Percentiles rank a stretch among this genome's conserved stretches.
Evolutionary conservation across 2,329 filamentous ascomycete species (phyloP).

Genomic region (Juglanconis sp.): DNA sequence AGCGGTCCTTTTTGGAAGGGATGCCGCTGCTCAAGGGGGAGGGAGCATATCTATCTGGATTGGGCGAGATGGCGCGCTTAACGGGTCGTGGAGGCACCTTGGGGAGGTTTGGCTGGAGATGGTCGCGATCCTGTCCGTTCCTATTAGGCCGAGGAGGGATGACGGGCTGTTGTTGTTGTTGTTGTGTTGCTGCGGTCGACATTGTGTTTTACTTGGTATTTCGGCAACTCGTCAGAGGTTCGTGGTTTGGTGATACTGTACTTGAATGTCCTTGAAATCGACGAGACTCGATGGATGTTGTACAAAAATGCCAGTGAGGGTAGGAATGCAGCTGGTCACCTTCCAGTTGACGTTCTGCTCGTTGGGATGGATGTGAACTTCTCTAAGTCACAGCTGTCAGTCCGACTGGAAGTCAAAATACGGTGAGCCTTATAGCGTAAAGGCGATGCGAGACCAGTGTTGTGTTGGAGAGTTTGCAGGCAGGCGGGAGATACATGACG

Average conservation of each 20-base stretch:
- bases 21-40: conserved; percentile 79
- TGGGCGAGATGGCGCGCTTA: conserved; percentile 74
- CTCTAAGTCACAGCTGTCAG: conserved; percentile 7
- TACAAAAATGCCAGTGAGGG: neutral
- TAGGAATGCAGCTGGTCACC: neutral
- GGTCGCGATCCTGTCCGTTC: conserved; percentile 42
- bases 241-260: neutral
- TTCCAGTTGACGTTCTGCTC: neutral
- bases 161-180: conserved; percentile 48
- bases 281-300: too few species aligned
- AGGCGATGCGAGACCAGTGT: neutral
- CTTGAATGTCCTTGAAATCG: too few species aligned
- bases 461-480: neutral
- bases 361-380: neutral
- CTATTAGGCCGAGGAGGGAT: conserved; percentile 57
- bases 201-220: conserved; percentile 30
- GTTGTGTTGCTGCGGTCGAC: conserved; percentile 44
- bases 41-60: conserved; percentile 74
- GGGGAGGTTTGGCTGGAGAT: conserved; percentile 44
- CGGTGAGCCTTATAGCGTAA: neutral
- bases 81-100: conserved; percentile 77
- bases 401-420: neutral
- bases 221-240: neutral
- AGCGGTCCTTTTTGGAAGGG: conserved; percentile 38
- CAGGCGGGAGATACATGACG: neutral